Evolutionary conservation across 75 land plant species (phyloP), one percentile per base, ranked within the genome.

Genomic region (Pinus taeda): DNA sequence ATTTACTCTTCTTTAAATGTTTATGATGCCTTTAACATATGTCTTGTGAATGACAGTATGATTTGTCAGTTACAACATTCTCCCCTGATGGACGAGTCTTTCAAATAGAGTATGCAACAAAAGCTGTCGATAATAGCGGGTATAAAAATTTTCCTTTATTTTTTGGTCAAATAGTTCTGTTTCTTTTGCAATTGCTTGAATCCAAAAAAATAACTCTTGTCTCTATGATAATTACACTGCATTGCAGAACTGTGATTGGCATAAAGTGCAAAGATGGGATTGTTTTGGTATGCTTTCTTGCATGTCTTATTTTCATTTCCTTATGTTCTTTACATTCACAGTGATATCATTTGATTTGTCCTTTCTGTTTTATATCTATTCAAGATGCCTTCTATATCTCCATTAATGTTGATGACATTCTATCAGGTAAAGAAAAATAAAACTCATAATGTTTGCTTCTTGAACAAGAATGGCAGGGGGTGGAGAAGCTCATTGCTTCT

Each of bases 61-160:
- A 33, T 33, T 33, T 33, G 2, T 33, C 33, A 33, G 33, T 33
- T 33, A 33, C 1, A 33, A 33, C 33, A 33, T 33, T 33, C 33
- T 33, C 2, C 33, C 33, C 2, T 0, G 33, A 33, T 33, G 33
- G 33, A 33, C 90, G 99, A 15, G 99, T 96, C 57, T 96, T 96
- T 80, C 99, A 96, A 89, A 92, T 94, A 85, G 99, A 96, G 74
- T 96, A 96, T 80, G 99, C 99, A 15, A 90, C 91, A 64, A 96
- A 96, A 73, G 98, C 98, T 60, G 97, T 96, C 74, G 98, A 96
- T 81, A 96, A 96, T 81, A 96, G 97, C 85, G 98, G 98, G 98
- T 95, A 60, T 18, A 21, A 11, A 37, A 7, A 74, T 29, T 70
- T 15, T 65, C 62, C 62, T 57, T 59, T 66, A 63, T 24, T 65